These are phyloP conservation scores for Amanita brunnescens DNA, from an alignment of 768 basidiomycete genomes.

Conservation along the genomic window DNA sequence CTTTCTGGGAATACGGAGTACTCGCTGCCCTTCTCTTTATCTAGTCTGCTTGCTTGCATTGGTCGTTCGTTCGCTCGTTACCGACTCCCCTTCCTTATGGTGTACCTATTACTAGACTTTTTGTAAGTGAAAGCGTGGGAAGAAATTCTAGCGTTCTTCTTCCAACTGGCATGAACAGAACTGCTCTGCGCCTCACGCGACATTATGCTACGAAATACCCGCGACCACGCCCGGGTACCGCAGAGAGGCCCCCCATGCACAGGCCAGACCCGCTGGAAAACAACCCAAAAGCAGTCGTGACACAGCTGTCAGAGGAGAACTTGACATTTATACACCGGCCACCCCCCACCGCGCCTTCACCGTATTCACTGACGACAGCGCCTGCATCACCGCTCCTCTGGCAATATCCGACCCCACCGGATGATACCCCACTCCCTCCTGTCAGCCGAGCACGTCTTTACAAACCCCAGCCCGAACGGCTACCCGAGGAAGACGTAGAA, in stretches of 20 bases:
- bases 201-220: slow-evolving; percentile 39
- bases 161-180: slow-evolving; percentile 13
- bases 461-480: slow-evolving; percentile 26
- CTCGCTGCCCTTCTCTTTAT: neutral
- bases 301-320: slow-evolving; percentile 39
- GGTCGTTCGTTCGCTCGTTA: neutral
- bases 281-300: slow-evolving; percentile 44
- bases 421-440: slow-evolving; percentile 35
- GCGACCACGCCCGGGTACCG: slow-evolving; percentile 40
- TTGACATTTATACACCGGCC: slow-evolving; percentile 80
- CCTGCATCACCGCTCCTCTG: slow-evolving; percentile 68
- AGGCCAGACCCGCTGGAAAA: slow-evolving; percentile 49
- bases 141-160: neutral
- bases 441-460: slow-evolving; percentile 32
- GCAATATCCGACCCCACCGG: slow-evolving; percentile 21
- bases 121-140: slow-evolving; percentile 1
- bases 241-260: slow-evolving; percentile 48
- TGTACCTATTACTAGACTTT: slow-evolving; percentile 1
- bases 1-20: slow-evolving; percentile 3
- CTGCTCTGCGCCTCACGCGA: slow-evolving; percentile 20
- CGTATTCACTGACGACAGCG: slow-evolving; percentile 57
- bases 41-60: neutral
- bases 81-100: neutral
- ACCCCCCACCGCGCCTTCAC: slow-evolving; percentile 71
- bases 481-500: slow-evolving; percentile 43